Evolutionary conservation across 2,329 filamentous ascomycete genomes (phyloP), one percentile per base, ranked within the genome.

Genomic region (Fusarium annulatum): DNA sequence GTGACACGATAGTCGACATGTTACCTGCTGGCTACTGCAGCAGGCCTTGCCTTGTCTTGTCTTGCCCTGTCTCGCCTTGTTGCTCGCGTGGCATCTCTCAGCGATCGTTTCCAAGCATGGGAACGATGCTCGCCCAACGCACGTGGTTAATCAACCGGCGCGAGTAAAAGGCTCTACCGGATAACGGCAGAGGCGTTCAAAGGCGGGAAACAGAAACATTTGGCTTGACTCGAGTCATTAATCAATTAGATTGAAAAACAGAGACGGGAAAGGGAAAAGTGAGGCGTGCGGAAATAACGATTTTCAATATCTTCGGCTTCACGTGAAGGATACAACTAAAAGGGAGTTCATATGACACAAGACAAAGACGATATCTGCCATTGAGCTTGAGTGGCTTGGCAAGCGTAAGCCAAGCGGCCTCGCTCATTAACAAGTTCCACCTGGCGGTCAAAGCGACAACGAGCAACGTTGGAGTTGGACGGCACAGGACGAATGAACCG

Each of bases 41-140:
- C 49, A 55, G 53, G 48, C 70, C 71, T 51, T 53, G 46, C 23
- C 70, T 39, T 33, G 46, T 12, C 28, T 43, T 49, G 46, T 9
- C 46, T 30, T 16, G 36, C 52, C 33, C 34, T 16, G n/a, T n/a
- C 23, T 41, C 12, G 26, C 38, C 38, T 61, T 59, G 39, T 43
- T 60, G 68, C 67, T 60, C 71, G 71, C 71, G 62, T 73, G 71
- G 71, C 67, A 71, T 56, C 21, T 30, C 39, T 28, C 41, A 67
- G 42, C 55, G 49, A 59, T 68, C 46, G 46, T 55, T 68, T 28
- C 71, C 62, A 26, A 41, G 28, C 33, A 45, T 39, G 45, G 71
- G 23, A 61, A 60, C 48, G 70, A 67, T 73, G 34, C 33, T 62
- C 59, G 58, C 46, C 63, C 43, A 15, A 57, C 61, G 53, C 71